phyloP scores from a whole-genome alignment of 2,329 filamentous ascomycete species.

The Huntiella decipiens region DNA sequence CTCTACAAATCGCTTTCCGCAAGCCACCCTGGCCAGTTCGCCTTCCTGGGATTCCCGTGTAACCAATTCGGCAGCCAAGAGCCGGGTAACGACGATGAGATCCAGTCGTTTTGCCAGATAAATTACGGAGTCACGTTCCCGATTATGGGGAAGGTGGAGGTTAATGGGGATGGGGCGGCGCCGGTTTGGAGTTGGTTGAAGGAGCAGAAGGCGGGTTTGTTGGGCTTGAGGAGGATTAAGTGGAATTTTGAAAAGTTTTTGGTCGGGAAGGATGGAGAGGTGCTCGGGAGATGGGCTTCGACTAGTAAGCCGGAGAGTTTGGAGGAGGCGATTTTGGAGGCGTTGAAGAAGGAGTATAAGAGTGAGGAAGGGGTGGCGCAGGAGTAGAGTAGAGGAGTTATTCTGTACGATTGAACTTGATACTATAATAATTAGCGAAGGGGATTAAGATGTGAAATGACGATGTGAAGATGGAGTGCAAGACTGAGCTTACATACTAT shows the following conservation, averaged over 20 bases:
- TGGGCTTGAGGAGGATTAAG: conserved; percentile 84
- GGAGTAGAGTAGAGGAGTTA: neutral
- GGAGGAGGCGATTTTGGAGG: conserved; percentile 56
- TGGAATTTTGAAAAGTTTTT: conserved; percentile 99
- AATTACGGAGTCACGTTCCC: conserved; percentile 93
- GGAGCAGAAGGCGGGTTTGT: conserved; percentile 54
- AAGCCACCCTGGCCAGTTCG: conserved; percentile 55
- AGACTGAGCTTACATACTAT: conserved; percentile 15
- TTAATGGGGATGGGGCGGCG: conserved; percentile 68
- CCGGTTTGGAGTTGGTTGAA: conserved; percentile 67
- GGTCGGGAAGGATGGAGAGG: conserved; percentile 65
- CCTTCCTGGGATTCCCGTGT: conserved; percentile 89
- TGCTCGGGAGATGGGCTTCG: conserved; percentile 73
- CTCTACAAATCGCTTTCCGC: conserved; percentile 63
- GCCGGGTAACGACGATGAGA: conserved; percentile 63
- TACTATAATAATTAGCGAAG: conserved; percentile 17
- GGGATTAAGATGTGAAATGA: neutral
- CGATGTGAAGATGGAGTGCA: neutral
- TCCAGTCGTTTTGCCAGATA: conserved; percentile 69
- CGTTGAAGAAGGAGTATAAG: conserved; percentile 26
- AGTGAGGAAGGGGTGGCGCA: neutral
- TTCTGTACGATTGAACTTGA: conserved; percentile 26
- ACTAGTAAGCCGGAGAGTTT: conserved; percentile 70
- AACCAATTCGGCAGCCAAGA: conserved; percentile 94
- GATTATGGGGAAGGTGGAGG: conserved; percentile 77